phyloP scores from a whole-genome alignment of 495 filamentous ascomycete species.

The Talaromyces stipitatus region DNA sequence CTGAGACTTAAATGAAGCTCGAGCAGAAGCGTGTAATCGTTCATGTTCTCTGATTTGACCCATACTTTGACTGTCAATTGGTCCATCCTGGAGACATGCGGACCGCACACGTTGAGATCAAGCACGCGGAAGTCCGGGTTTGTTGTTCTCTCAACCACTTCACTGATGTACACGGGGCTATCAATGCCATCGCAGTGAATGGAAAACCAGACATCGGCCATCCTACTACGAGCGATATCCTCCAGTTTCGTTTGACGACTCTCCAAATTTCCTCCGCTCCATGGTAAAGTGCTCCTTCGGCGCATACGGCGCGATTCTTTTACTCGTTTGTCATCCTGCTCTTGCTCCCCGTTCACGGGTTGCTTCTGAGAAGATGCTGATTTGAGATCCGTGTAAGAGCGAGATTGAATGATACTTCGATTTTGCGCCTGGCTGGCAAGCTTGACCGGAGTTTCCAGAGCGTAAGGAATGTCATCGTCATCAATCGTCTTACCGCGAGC shows the following conservation, averaged over 20 bases:
- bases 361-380: conserved; percentile 12
- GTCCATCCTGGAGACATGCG: conserved; percentile 56
- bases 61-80: conserved; percentile 66
- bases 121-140: conserved; percentile 89
- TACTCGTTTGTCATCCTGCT: conserved; percentile 13
- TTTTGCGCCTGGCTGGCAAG: conserved; percentile 51
- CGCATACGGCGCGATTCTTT: conserved; percentile 31
- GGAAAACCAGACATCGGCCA: conserved; percentile 87
- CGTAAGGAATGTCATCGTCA: conserved; percentile 66
- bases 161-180: conserved; percentile 85
- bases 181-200: conserved; percentile 59
- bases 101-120: conserved; percentile 63
- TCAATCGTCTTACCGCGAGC: conserved; percentile 70
- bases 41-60: conserved; percentile 52
- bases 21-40: conserved; percentile 58
- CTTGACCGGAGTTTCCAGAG: conserved; percentile 64
- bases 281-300: conserved; percentile 61
- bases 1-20: conserved; percentile 64
- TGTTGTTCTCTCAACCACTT: conserved; percentile 68
- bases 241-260: conserved; percentile 70
- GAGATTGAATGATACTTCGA: conserved; percentile 55
- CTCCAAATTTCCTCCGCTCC: conserved; percentile 58
- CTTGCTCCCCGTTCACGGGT: conserved; percentile 17
- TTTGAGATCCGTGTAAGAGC: conserved; percentile 64
- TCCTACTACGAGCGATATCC: conserved; percentile 57